phyloP scores from a whole-genome alignment of 2,329 filamentous ascomycete species.

The Alternaria conjuncta region DNA sequence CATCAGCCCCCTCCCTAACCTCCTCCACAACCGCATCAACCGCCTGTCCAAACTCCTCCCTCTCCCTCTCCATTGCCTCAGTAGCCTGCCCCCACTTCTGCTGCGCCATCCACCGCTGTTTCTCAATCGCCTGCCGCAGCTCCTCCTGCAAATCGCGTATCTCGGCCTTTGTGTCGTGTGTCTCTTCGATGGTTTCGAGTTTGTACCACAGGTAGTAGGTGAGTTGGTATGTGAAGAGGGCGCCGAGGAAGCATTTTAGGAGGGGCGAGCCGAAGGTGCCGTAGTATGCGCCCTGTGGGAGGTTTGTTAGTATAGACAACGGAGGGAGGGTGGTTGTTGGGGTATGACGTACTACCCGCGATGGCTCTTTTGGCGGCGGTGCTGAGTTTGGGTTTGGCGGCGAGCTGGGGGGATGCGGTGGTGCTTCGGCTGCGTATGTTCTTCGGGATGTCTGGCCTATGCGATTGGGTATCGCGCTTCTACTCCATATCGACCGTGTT shows the following conservation, averaged over 20 bases:
- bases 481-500: constrained; percentile 5
- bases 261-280: constrained; percentile 75
- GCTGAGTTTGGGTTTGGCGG: constrained; percentile 20
- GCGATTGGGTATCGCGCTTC: constrained; percentile 3
- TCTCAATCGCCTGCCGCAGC: constrained; percentile 28
- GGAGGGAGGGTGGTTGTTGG: neutral
- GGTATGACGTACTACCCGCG: constrained; percentile 27
- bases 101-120: constrained; percentile 17
- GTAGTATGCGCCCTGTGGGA: constrained; percentile 67
- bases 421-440: constrained; percentile 23
- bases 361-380: constrained; percentile 25
- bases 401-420: constrained; percentile 14
- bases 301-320: neutral
- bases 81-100: constrained; percentile 11
- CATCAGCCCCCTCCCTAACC: constrained; percentile 22
- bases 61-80: constrained; percentile 16
- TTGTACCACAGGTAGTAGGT: constrained; percentile 76
- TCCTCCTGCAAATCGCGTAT: constrained; percentile 30
- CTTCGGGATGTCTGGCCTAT: constrained; percentile 13
- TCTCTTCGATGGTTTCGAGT: constrained; percentile 74
- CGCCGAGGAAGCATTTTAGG: constrained; percentile 74
- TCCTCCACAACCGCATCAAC: constrained; percentile 19
- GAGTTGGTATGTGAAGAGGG: constrained; percentile 80
- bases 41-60: constrained; percentile 13
- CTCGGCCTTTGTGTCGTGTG: constrained; percentile 55